Evolutionary conservation across 2,329 filamentous ascomycete genomes (phyloP), one percentile per base, ranked within the genome.

Genomic region (Ophiostoma montium): DNA sequence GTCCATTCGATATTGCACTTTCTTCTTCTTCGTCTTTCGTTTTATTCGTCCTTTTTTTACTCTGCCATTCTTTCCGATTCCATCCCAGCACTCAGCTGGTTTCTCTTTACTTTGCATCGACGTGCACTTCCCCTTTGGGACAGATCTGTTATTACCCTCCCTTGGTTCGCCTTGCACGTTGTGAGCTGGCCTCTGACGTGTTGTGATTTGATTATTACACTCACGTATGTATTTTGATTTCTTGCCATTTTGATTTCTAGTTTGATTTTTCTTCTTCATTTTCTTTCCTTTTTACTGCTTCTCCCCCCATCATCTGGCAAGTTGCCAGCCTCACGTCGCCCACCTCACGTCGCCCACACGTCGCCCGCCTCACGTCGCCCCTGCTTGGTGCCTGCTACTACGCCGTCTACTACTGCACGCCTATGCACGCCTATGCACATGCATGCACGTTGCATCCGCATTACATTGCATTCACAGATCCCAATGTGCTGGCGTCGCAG

Each of bases 101-200:
- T 38, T 31, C 38, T 41, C 23, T 41, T 23, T 23, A n/a, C 27
- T 4, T 41, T 27, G 39, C 42, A 15, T 9, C 38, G 15, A 49
- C 31, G 33, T 49, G 30, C 52, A 51, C 44, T 55, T 54, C 54
- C 52, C 33, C 46, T 57, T 57, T 50, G 18, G 39, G 39, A 23
- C n/a, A 16, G 15, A 30, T 42, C 38, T n/a, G 21, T 23, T 41
- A 41, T 27, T 27, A 41, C 38, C 15, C 39, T 42, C 39, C 39
- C 39, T 42, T 42, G 16, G 21, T 16, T 42, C 39, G 10, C 23
- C 21, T 16, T 27, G 23, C 23, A 27, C 23, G 23, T 4, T 27
- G 5, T 27, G 23, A 27, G 23, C 23, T 27, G 23, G 23, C 23
- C 23, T 27, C 23, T 27, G 23, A 27, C 23, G 23, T 27, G 23